Evolutionary conservation across 2,329 filamentous ascomycete species (phyloP).

Genomic region (Myrmaecium sp.): DNA sequence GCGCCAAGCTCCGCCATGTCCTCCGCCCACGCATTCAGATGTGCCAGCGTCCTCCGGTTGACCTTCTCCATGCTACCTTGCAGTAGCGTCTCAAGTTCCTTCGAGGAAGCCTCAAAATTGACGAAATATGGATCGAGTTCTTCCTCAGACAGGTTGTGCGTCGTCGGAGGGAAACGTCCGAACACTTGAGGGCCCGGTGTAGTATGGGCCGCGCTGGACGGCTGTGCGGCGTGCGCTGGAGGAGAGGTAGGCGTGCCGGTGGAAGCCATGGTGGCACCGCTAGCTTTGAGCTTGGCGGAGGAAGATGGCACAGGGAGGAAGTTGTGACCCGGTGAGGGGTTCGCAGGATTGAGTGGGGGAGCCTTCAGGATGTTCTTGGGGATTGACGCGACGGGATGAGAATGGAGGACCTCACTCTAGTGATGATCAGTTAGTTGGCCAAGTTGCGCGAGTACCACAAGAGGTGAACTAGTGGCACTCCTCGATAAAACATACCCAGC

Average conservation of each 20-base stretch:
- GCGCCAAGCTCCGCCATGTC: slow-evolving; percentile 88
- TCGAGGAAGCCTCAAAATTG: slow-evolving; percentile 78
- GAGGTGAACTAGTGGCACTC: too few species aligned
- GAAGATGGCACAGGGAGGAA: slow-evolving; percentile 74
- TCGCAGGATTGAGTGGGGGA: slow-evolving; percentile 88
- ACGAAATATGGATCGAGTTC: slow-evolving; percentile 94
- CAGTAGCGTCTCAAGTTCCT: slow-evolving; percentile 74
- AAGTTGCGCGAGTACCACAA: background rate
- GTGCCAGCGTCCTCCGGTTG: slow-evolving; percentile 73
- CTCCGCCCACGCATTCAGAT: slow-evolving; percentile 65
- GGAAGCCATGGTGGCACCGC: slow-evolving; percentile 23
- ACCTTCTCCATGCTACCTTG: slow-evolving; percentile 94
- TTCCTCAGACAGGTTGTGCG: slow-evolving; percentile 61
- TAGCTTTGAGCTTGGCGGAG: slow-evolving; percentile 67
- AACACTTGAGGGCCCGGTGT: slow-evolving; percentile 47
- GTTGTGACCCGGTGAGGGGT: slow-evolving; percentile 70
- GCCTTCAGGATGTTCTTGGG: slow-evolving; percentile 90
- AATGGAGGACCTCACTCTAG: slow-evolving; percentile 86
- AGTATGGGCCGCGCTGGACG: slow-evolving; percentile 38
- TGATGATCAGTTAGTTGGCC: slow-evolving; percentile 2
- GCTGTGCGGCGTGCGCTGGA: slow-evolving; percentile 28
- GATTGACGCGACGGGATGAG: slow-evolving; percentile 75
- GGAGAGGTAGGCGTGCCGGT: slow-evolving; percentile 40
- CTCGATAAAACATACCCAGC: slow-evolving; percentile 86
- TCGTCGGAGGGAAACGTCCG: slow-evolving; percentile 67